Evolutionary conservation across 768 basidiomycete genomes (phyloP).

Genomic region (Butyriboletus loyo): DNA sequence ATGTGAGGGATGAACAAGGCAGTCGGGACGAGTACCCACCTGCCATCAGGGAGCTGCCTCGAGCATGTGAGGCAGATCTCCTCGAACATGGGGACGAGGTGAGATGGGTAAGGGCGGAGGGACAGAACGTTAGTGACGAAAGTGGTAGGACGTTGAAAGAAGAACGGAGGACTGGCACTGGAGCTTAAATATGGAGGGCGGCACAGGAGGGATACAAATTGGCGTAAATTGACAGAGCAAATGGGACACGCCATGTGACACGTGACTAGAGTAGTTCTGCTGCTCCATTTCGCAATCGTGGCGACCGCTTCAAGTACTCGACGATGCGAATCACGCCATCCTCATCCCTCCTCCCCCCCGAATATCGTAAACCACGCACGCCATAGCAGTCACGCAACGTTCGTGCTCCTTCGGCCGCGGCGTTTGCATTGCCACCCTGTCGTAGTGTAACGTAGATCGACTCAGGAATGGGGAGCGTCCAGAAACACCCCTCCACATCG

Average conservation of each 20-base stretch:
- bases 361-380: background rate
- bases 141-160: constrained; percentile 18
- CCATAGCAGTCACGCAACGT: background rate
- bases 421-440: background rate
- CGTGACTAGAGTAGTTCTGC: too few species aligned
- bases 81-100: constrained; percentile 59
- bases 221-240: constrained; percentile 26
- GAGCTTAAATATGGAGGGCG: constrained; percentile 34
- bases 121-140: constrained; percentile 6
- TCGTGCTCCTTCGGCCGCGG: constrained; percentile 5
- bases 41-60: constrained; percentile 58
- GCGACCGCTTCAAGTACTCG: too few species aligned
- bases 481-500: background rate
- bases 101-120: background rate
- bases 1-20: constrained; percentile 14
- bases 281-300: background rate
- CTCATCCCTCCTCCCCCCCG: too few species aligned
- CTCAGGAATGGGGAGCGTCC: constrained; percentile 11
- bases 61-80: constrained; percentile 76
- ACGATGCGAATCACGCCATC: too few species aligned
- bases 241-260: constrained; percentile 34
- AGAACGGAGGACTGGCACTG: constrained; percentile 12
- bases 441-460: constrained; percentile 16
- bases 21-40: constrained; percentile 41
- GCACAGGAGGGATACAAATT: constrained; percentile 38